Evolutionary conservation across 306 rosid genomes (phyloP), one percentile per base, ranked within the genome.

Genomic region (Abrus pulchellus): DNA sequence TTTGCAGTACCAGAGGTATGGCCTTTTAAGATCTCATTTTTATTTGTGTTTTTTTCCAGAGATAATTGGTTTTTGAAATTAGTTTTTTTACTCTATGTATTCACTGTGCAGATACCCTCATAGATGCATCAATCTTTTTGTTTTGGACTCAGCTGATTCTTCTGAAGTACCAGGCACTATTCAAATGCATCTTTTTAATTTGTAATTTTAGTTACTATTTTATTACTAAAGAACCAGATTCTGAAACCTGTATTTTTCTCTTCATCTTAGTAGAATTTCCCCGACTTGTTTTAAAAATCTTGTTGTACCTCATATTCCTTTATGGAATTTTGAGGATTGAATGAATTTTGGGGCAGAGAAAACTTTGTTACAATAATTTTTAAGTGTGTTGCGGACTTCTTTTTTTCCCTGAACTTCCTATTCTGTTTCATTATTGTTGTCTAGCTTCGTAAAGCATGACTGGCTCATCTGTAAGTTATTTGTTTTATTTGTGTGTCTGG

Each of bases 71-170:
- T 85, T 80, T 72, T 76, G 80, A 87, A 85, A 75, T 72, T 56
- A 57, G 84, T 79, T 76, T 76, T 84, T 90, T 90, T 87, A 88
- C 82, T 77, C 38, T 74, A 83, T 85, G 73, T 90, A 88, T 88
- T 88, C 88, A 67, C 77, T 88, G 88, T 90, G 94, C 94, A 90
- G 94, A 90, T 90, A 80, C 85, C 84, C 86, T 78, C 87, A 86
- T 90, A 88, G 90, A 88, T 90, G 90, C 91, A 86, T 90, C 94
- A 88, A 86, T 80, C 89, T 67, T 88, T 88, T 90, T 64, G 84
- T 88, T 90, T 90, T 90, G 92, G 94, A 90, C 92, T 86, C 88
- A 62, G 94, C 87, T 85, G 94, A 90, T 90, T 83, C 94, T 88
- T 88, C 94, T 88, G 94, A 90, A 85, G 94, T 90, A 87, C 88